These are phyloP conservation scores for Neurospora sp. DNA, from an alignment of 495 filamentous ascomycete species.

Conservation along the genomic window DNA sequence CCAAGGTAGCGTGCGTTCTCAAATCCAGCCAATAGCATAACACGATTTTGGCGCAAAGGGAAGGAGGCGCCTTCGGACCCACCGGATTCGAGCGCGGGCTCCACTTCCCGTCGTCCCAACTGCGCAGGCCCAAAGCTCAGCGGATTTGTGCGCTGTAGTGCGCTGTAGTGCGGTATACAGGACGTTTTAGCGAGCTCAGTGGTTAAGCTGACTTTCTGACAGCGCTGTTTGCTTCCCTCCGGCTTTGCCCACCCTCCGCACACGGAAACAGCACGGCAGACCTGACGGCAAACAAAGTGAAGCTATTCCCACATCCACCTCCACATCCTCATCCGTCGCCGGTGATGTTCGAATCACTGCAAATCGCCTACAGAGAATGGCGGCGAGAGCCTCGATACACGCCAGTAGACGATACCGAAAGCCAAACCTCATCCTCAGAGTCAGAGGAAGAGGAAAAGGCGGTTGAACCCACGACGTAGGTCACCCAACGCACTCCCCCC, in stretches of 20 bases:
- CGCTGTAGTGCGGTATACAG: not conserved
- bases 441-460: not conserved
- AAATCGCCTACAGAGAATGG: not conserved
- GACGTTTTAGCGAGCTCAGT: not conserved
- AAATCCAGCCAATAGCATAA: not conserved
- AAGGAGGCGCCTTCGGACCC: not conserved
- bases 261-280: not conserved
- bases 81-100: not conserved
- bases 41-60: not conserved
- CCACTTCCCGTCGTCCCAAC: not conserved
- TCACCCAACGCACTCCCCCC: not conserved
- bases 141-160: not conserved
- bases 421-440: not conserved
- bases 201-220: not conserved
- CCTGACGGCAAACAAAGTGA: not conserved
- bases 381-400: not conserved
- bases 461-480: not conserved
- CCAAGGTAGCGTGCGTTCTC: not conserved
- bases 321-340: not conserved
- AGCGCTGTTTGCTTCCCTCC: not conserved
- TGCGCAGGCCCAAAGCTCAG: not conserved
- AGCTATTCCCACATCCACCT: not conserved
- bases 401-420: not conserved
- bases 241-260: too few relatives aligned
- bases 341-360: not conserved